Evolutionary conservation across 352 stramenopile genomes (phyloP), one percentile per base, ranked within the genome.

Genomic region (Phytophthora idaei): DNA sequence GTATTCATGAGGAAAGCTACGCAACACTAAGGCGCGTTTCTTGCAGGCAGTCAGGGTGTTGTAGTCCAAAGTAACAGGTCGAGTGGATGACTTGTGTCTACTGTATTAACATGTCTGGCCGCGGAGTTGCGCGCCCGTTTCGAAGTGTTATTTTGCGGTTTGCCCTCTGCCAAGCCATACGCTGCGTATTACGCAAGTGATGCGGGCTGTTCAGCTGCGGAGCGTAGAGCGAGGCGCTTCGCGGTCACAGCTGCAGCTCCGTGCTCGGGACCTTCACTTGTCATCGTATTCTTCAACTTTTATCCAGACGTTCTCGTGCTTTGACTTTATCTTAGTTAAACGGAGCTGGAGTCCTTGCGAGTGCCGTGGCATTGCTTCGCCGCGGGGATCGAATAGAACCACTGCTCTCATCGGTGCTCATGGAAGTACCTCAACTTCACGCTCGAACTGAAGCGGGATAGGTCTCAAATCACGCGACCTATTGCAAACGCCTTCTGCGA

Each of bases 91-190:
- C 48, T 15, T 42, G 48, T 54, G 48, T 54, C 28, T 54, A 8
- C 29, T 34, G 29, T 4, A 7, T 7, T 34, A 31, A 14, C 29
- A 10, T 15, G 48, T 15, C 28, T 34, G 3, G 32, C 32, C 44
- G 32, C n/a, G 32, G 21, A 37, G 44, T 7, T 54, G 55, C 17
- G 56, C 12, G 21, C 21, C 21, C 21, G 21, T 21, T 21, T 21
- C 21, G 21, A 21, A 21, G 45, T 17, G 31, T 54, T 49, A 27
- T 25, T 59, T 49, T 41, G 52, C 25, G 6, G 44, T 29, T 59
- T 44, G 59, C n/a, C 49, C 50, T 67, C 49, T 67, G 31, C 59
- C 49, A 15, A 58, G 42, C 58, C 39, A 41, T 27, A 50, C 56
- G 29, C 29, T 28, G 21, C 21, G 29, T 34, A 34, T 37, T 42